Base-by-base conservation (phyloP, 345 rosid species). In the Ailanthus altissimus region DNA sequence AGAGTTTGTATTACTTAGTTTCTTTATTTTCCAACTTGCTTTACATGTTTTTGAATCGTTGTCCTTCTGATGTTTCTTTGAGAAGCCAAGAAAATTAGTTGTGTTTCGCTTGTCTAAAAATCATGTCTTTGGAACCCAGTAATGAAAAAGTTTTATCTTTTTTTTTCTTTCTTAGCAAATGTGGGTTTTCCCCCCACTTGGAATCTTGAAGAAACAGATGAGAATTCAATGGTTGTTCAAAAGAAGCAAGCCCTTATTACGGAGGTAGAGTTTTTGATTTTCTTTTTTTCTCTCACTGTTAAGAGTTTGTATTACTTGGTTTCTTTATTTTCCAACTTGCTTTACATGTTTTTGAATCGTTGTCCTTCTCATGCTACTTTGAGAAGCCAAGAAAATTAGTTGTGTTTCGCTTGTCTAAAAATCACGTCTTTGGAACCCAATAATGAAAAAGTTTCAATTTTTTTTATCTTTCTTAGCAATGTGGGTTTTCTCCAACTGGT, bases 271-370 rank as follows among this genome's bases (percentile, higher is more conserved):
- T 32, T 32, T 32, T 32, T n/a, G n/a, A n/a, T n/a, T n/a, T n/a
- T n/a, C n/a, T n/a, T 32, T 32, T 32, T 14, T 4, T 73, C 12
- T 73, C 63, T 45, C 10, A 15, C 1, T 25, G 5, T 23, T 23
- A 15, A 38, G 2, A 59, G 42, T 2, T 26, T 43, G 12, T 42
- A 7, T 63, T 20, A 11, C 5, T 63, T 72, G 18, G 7, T 72
- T 72, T 36, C 12, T 43, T 57, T 57, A 2, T 40, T 23, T 59
- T 45, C 40, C 28, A 14, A 42, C 7, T 23, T 23, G 51, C 23
- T 71, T n/a, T 71, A 40, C 13, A 57, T 73, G 76, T 46, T 59
- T 7, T 73, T 8, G 56, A 58, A 58, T 73, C 23, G 16, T 67
- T 32, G 5, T 32, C 23, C 51, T 51, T 53, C 28, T 21, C 26